Evolutionary conservation across 129 eudicot genomes (phyloP), one percentile per base, ranked within the genome.

Genomic region (Escallonia herrerae): DNA sequence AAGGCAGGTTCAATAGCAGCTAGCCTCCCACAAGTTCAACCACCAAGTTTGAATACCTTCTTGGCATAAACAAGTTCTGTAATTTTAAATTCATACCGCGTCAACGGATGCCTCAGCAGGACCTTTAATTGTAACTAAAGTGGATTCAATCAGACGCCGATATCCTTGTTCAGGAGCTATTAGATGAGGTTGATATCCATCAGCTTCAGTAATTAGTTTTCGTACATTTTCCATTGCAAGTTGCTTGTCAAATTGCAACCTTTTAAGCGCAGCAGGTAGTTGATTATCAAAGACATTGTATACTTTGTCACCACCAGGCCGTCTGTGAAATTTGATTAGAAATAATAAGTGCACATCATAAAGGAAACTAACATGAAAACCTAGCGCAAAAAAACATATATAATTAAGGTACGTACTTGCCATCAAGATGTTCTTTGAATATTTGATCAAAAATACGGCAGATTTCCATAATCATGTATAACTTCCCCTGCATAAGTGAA

Each of bases 101-200:
- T 91, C 98, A 62, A 91, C 96, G 70, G 85, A 84, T 48, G 91
- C 89, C 79, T 91, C 98, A 15, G 96, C 91, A 49, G 96, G 96
- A 56, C 84, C 89, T 78, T 84, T 91, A 70, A 87, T 79, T 51
- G 95, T 76, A 55, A 83, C 33, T 71, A 91, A 63, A 44, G 95
- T 72, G 55, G 98, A 87, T 76, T 91, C 98, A 46, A 91, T 91
- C 14, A 91, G 98, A 65, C 90, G 96, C 39, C 91, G 89, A 60
- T 88, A 91, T 58, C 98, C 98, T 75, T 88, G 95, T 78, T 91
- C 98, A 43, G 98, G 98, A 43, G 98, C 98, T 69, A 91, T 88
- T 42, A 91, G 76, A 80, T 91, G 98, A 70, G 98, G 98, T 63
- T 91, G 98, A 74, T 87, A 91, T 43, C 98, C 98, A 79, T 91